These are phyloP conservation scores for Davidsoniella australis DNA, from an alignment of 2,329 filamentous ascomycete genomes.

Conservation along the genomic window DNA sequence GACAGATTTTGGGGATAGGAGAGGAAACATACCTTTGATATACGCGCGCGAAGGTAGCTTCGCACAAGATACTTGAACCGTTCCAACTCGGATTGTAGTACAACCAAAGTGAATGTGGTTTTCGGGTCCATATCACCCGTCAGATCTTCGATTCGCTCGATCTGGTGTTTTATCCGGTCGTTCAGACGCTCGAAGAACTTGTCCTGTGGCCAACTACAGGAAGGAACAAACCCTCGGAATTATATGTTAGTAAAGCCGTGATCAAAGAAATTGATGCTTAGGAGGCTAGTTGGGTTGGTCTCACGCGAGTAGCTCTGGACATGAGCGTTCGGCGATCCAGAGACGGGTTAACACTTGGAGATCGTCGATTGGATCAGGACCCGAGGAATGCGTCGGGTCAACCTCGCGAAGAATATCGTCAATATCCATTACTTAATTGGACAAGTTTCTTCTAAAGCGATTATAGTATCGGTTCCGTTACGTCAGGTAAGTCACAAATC, in stretches of 20 bases:
- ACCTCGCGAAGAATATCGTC: conserved; percentile 65
- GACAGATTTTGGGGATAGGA: neutral
- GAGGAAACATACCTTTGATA: conserved; percentile 51
- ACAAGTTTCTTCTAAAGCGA: no score
- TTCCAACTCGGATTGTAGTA: conserved; percentile 92
- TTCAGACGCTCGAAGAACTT: conserved; percentile 70
- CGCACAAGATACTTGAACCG: conserved; percentile 83
- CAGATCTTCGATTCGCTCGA: conserved; percentile 56
- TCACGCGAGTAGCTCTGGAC: conserved; percentile 57
- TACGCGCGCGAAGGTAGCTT: conserved; percentile 64
- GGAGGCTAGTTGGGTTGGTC: neutral
- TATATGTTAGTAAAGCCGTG: neutral
- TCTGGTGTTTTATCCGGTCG: conserved; percentile 51
- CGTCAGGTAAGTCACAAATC: neutral
- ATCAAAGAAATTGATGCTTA: neutral
- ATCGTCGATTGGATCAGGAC: conserved; percentile 46
- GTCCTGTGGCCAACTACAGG: conserved; percentile 39
- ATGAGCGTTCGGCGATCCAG: conserved; percentile 83
- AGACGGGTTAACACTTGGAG: conserved; percentile 77
- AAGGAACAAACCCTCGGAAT: conserved; percentile 19
- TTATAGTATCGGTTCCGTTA: no score
- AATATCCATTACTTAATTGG: conserved; percentile 44
- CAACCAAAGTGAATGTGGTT: conserved; percentile 81
- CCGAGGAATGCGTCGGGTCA: conserved; percentile 40
- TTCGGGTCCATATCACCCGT: conserved; percentile 77